Percentiles rank a stretch among this genome's conserved stretches.
Conservation (phyloP, 2,329 filamentous ascomycete genomes). For the Penicillium sp. region DNA sequence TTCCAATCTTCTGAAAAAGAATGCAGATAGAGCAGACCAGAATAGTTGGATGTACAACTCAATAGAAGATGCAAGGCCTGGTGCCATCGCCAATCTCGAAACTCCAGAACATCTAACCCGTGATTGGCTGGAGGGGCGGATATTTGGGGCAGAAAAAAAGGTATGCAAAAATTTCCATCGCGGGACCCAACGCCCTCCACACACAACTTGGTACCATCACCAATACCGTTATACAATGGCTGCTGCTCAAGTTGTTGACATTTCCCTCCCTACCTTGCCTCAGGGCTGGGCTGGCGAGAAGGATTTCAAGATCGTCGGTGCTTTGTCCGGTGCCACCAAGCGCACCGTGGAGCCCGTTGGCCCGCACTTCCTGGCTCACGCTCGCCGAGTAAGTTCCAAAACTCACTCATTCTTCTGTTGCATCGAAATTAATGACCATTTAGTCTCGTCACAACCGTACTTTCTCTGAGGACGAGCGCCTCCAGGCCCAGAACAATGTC, state of each 20-base stretch:
- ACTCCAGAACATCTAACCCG: slow-evolving; percentile 22
- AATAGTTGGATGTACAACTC: not conserved
- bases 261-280: slow-evolving; percentile 67
- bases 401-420: not conserved
- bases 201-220: slow-evolving; percentile 14
- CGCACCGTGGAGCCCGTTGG: slow-evolving; percentile 94
- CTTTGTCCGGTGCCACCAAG: slow-evolving; percentile 72
- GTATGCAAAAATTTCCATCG: slow-evolving; percentile 26
- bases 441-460: slow-evolving; percentile 87
- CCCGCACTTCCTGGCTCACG: slow-evolving; percentile 96
- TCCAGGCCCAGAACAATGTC: slow-evolving; percentile 89
- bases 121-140: slow-evolving; percentile 32
- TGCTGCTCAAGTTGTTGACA: slow-evolving; percentile 46
- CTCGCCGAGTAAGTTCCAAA: slow-evolving; percentile 66
- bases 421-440: slow-evolving; percentile 18
- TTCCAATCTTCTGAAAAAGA: not conserved
- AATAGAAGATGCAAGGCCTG: not conserved
- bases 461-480: slow-evolving; percentile 96
- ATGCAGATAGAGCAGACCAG: not conserved
- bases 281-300: slow-evolving; percentile 79
- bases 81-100: not conserved
- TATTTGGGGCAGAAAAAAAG: slow-evolving; percentile 35
- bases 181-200: slow-evolving; percentile 16
- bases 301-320: slow-evolving; percentile 82
- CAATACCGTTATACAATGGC: slow-evolving; percentile 55